Evolutionary conservation across 2,329 filamentous ascomycete species (phyloP).

Genomic region (Trichoderma cornu-damae): DNA sequence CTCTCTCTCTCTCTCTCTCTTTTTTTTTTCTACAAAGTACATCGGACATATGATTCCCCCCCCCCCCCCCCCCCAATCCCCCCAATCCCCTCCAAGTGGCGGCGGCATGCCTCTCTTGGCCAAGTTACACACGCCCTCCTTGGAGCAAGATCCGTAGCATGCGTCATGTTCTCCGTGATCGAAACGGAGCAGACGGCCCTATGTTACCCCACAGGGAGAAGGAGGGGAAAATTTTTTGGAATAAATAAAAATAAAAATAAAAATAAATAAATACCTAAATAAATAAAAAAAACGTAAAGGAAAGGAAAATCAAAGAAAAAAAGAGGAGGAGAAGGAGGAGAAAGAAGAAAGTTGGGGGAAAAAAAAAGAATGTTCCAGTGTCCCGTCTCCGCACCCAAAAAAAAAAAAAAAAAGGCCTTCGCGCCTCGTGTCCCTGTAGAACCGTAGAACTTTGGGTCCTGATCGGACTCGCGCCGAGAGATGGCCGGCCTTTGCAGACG

Average conservation of each 20-base stretch:
- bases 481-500: slow-evolving; percentile 6
- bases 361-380: too few species aligned
- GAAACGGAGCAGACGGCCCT: background rate
- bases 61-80: background rate
- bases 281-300: background rate
- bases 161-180: slow-evolving; percentile 16
- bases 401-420: background rate
- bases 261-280: too few species aligned
- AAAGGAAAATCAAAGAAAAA: too few species aligned
- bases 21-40: background rate
- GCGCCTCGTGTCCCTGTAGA: slow-evolving; percentile 7
- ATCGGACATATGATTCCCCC: background rate
- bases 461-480: slow-evolving; percentile 16
- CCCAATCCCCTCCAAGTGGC: background rate
- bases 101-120: slow-evolving; percentile 2
- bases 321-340: too few species aligned
- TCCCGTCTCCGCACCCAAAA: background rate
- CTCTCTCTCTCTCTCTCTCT: too few species aligned
- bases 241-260: too few species aligned
- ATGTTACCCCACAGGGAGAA: background rate
- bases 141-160: slow-evolving; percentile 15
- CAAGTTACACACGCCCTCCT: slow-evolving; percentile 5
- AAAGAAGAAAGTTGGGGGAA: background rate
- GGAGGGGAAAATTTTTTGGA: background rate
- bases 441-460: too few species aligned